A percentile compares a stretch with the other conserved stretches of the same genome.
These are phyloP conservation scores for Talaromyces liani DNA, from an alignment of 495 filamentous ascomycete species.

Conservation along the genomic window DNA sequence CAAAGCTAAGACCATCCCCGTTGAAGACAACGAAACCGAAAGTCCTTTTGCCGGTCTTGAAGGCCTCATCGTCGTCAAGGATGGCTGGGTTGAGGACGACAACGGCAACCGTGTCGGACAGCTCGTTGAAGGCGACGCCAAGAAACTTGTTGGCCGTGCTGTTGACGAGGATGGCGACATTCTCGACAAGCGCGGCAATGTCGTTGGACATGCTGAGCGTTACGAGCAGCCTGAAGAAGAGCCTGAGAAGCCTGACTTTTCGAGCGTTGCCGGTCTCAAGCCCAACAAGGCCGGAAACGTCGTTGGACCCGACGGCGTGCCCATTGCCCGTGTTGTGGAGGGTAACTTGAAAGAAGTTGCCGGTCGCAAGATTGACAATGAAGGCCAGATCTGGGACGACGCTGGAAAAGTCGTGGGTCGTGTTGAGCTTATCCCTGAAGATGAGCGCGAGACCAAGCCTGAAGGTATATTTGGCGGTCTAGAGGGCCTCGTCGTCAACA, in stretches of 20 bases:
- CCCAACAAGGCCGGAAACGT: conserved; percentile 72
- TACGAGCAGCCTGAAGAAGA: conserved; percentile 33
- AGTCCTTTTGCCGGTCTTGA: conserved; percentile 58
- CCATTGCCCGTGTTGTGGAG: conserved; percentile 53
- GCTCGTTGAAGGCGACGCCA: conserved; percentile 53
- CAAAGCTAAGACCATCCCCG: conserved; percentile 49
- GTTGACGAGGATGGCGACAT: conserved; percentile 63
- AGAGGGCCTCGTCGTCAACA: conserved; percentile 55
- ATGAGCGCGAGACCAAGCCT: conserved; percentile 56
- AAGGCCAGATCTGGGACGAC: conserved; percentile 65
- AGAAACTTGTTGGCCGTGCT: conserved; percentile 54
- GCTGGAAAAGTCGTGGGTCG: conserved; percentile 59
- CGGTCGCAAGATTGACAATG: conserved; percentile 54
- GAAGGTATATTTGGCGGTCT: conserved; percentile 63
- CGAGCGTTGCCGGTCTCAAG: conserved; percentile 47
- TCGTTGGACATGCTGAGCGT: conserved; percentile 54
- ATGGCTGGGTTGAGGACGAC: conserved; percentile 53
- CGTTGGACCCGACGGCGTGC: conserved; percentile 53
- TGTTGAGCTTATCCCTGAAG: conserved; percentile 56
- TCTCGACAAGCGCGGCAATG: conserved; percentile 53
- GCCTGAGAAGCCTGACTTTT: conserved; percentile 49
- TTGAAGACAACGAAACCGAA: conserved; percentile 52
- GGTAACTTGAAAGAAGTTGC: conserved; percentile 54
- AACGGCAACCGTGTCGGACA: conserved; percentile 51
- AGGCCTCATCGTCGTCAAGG: conserved; percentile 50